Base-by-base conservation (phyloP, 441 rosid genomes). In the Viola pubescens region DNA sequence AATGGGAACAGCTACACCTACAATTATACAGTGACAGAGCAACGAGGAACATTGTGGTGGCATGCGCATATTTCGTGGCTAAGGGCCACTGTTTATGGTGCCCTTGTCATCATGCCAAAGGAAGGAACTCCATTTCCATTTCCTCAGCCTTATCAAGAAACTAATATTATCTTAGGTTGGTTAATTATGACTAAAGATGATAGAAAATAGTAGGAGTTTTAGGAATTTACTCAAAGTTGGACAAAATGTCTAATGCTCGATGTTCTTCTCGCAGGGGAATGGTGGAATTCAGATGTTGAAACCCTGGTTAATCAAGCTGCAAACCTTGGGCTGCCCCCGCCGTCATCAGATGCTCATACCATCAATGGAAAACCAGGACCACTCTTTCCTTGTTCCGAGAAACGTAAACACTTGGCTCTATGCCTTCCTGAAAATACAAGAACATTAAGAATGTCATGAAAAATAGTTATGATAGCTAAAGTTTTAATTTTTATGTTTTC, bases 231-330 rank as follows among this genome's bases (percentile, higher is more conserved):
- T 4, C 7, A 42, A 47, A 8, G 1, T 47, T 47, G 49, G 12
- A 47, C 9, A 5, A 9, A 9, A 42, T 5, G 9, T 54, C 12
- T 19, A 10, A 12, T 40, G 41, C 34, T 9, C 26, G 12, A 39
- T 43, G 3, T 6, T 4, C 9, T 3, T 41, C 11, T 13, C 67
- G 60, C 65, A 79, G 82, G 83, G 37, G 87, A 81, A 61, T 78
- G 83, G 83, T 79, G 81, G 85, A 84, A 81, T 52, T 68, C 72
- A 7, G 83, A 80, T 37, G 48, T 75, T 39, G 85, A 81, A 71
- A 73, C 79, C 0, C 58, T 74, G 13, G 79, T 79, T 38, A 78
- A 80, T 70, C 73, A 76, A 73, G 85, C 71, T 7, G 75, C 75
- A 52, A 70, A 71, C 65, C 54, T 70, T 13, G 87, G 85, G 4